phyloP scores from a whole-genome alignment of 139 green algal genomes.

The Chlorella sp. region DNA sequence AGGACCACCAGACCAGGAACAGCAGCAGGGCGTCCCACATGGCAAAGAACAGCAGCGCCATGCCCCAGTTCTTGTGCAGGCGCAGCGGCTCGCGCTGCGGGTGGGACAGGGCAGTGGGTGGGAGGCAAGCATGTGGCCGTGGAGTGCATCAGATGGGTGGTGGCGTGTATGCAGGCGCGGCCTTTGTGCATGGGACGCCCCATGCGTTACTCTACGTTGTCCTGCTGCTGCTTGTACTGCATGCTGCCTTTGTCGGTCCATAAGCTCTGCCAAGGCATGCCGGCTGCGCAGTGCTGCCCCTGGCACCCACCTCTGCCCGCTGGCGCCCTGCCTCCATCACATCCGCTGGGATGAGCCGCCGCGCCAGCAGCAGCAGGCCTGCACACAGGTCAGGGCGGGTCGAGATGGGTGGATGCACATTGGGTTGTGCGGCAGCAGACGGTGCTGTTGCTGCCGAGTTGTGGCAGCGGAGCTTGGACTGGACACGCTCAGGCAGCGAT shows the following conservation, averaged over 20 bases:
- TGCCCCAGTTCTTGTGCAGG: constrained; percentile 22
- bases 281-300: too few species aligned
- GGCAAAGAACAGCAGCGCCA: constrained; percentile 3
- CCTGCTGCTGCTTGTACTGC: background rate
- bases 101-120: background rate
- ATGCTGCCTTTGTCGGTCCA: too few species aligned
- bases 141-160: too few species aligned
- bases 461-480: too few species aligned
- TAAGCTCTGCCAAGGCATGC: too few species aligned
- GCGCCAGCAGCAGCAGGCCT: constrained; percentile 17
- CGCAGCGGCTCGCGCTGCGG: constrained; percentile 26
- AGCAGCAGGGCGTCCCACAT: constrained; percentile 7
- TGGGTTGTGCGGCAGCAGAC: too few species aligned
- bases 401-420: too few species aligned
- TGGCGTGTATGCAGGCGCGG: too few species aligned
- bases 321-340: background rate
- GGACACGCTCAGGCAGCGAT: too few species aligned
- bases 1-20: background rate
- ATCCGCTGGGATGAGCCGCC: constrained; percentile 3
- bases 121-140: background rate
- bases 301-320: constrained; percentile 21
- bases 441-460: too few species aligned
- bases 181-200: background rate
- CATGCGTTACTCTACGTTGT: too few species aligned
- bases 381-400: too few species aligned